phyloP scores from a whole-genome alignment of 176 grass and related monocot genomes.

The Elaeis guineensis region DNA sequence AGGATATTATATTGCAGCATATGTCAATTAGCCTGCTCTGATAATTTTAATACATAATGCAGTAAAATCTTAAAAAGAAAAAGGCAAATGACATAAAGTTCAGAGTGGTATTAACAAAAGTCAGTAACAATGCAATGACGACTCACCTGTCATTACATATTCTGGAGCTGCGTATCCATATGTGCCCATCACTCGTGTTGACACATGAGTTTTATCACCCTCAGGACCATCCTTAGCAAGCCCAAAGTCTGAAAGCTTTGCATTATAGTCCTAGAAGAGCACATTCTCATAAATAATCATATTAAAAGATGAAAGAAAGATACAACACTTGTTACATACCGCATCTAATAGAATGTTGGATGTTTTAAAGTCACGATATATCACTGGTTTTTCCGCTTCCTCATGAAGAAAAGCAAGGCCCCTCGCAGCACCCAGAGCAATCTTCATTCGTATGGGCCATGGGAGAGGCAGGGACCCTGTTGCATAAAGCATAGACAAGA shows the following conservation, averaged over 20 bases:
- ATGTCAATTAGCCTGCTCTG: too few relatives aligned
- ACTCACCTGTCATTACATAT: conserved; percentile 97
- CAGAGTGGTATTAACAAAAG: not conserved
- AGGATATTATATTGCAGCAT: not conserved
- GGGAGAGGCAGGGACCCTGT: conserved; percentile 79
- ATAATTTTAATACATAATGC: too few relatives aligned
- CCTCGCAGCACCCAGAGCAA: conserved; percentile 95
- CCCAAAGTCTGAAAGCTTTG: conserved; percentile 99
- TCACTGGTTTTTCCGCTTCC: conserved; percentile 98
- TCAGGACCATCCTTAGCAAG: conserved; percentile 98
- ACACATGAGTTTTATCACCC: conserved; percentile 98
- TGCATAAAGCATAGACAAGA: conserved; percentile 9
- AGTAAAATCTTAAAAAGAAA: not conserved
- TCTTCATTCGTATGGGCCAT: conserved; percentile 94
- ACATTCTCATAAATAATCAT: conserved; percentile 9
- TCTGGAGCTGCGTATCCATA: conserved; percentile 96
- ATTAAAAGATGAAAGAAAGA: conserved; percentile 1
- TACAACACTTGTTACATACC: conserved; percentile 22
- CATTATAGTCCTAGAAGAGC: conserved; percentile 80
- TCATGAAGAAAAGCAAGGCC: conserved; percentile 96
- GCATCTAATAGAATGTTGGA: conserved; percentile 93
- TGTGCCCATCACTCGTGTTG: conserved; percentile 96
- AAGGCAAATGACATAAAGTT: not conserved
- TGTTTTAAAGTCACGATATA: conserved; percentile 99
- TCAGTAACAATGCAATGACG: not conserved